Base-by-base conservation (phyloP, 768 basidiomycete species). In the Cystobasidium tubakii region DNA sequence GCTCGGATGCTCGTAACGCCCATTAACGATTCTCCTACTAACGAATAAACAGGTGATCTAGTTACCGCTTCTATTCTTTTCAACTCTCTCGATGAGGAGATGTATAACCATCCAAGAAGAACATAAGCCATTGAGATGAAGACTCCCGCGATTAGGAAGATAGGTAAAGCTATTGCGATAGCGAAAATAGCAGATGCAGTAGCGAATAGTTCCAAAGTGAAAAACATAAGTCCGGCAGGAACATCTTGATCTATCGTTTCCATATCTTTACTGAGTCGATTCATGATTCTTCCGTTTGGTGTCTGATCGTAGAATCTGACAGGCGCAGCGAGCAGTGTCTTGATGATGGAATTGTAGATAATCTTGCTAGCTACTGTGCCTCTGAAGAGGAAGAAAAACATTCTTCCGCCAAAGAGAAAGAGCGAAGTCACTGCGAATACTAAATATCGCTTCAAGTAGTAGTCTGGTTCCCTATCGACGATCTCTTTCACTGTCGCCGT, bases 1-100 rank as follows among this genome's bases (percentile, higher is more conserved):
- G 83, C 81, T 50, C 83, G 76, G 42, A 84, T 82, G 0, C 82
- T 82, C 7, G 82, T 79, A 76, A 83, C 81, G 21, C 82, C 82
- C 10, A 80, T 78, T 7, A 82, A 77, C 1, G 79, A 79, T 63
- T 83, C 83, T 29, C 81, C 81, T 62, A 83, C 82, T 31, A 79
- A 74, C 44, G 81, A 79, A 74, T 82, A 81, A 57, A 84, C 81
- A 1, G 83, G 83, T 21, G 80, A 81, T 39, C 79, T 77, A 0
- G 81, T 80, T 15, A 81, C 79, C 27, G 78, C 79, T 75, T 82
- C 77, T 44, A 43, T 65, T 55, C 83, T 79, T 76, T 83, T 84
- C 63, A 84, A 81, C 66, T 83, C 82, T 46, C 82, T 77, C 19
- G 79, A 81, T 0, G 82, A 80, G 1, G 80, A 76, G 21, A 83